phyloP scores from a whole-genome alignment of 2,329 filamentous ascomycete species.

The Thermomyces lanuginosus region DNA sequence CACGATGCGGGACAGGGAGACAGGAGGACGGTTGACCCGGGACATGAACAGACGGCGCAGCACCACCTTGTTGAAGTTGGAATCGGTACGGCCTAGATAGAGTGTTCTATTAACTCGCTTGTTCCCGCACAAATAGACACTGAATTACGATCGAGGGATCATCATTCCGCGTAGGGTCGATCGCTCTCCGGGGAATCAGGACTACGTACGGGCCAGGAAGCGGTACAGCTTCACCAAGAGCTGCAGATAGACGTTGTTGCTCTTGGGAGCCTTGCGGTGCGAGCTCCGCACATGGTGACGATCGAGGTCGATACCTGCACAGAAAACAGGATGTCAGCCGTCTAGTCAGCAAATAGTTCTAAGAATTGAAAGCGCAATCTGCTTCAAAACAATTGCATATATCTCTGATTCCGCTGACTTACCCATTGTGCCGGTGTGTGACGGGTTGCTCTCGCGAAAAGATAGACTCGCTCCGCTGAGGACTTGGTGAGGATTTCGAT shows the following conservation, averaged over 20 bases:
- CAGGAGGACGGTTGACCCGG: slow-evolving; percentile 90
- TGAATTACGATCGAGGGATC: too few relatives aligned
- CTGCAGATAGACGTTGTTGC: slow-evolving; percentile 94
- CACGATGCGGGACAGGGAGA: slow-evolving; percentile 83
- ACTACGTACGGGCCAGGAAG: slow-evolving; percentile 67
- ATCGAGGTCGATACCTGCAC: slow-evolving; percentile 40
- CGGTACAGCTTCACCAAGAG: slow-evolving; percentile 96
- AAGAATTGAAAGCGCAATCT: slow-evolving; percentile 1
- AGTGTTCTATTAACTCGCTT: slow-evolving; percentile 2
- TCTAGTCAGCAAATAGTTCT: slow-evolving; percentile 1
- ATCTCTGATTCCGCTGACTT: slow-evolving; percentile 6
- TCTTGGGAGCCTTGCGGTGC: slow-evolving; percentile 93
- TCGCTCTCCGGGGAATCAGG: slow-evolving; percentile 3
- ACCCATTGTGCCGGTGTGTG: slow-evolving; percentile 30
- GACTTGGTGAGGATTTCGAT: too few relatives aligned
- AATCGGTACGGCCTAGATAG: slow-evolving; percentile 70
- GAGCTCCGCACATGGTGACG: slow-evolving; percentile 46
- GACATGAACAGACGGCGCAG: slow-evolving; percentile 97
- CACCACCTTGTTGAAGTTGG: slow-evolving; percentile 96
- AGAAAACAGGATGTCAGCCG: slow-evolving; percentile 1
- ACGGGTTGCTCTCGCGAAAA: slow-evolving; percentile 20
- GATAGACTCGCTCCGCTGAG: too few relatives aligned
- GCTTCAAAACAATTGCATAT: too few relatives aligned
- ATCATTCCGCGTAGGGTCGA: not conserved
- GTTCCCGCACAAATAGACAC: not conserved